Conservation (phyloP, 1,284 basidiomycete species). For the Heterobasidion occidentale region DNA sequence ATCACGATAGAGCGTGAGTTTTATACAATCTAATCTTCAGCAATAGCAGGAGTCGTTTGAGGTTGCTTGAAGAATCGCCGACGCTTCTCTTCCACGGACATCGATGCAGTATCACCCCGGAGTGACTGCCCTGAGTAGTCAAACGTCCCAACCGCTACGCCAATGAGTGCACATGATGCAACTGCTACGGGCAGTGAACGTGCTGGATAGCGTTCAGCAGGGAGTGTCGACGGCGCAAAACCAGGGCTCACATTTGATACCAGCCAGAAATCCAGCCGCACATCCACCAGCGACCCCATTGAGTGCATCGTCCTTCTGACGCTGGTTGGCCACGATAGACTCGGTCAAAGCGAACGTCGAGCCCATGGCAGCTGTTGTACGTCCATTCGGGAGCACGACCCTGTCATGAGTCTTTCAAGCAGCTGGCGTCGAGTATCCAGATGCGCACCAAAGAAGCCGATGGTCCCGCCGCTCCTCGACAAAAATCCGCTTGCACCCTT, state of each 20-base stretch:
- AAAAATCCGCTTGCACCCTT: slow-evolving; percentile 85
- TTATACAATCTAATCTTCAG: slow-evolving; percentile 18
- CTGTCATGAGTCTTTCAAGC: not conserved
- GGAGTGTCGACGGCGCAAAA: not conserved
- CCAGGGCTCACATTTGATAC: slow-evolving; percentile 57
- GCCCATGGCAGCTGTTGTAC: slow-evolving; percentile 76
- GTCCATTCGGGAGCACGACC: slow-evolving; percentile 1
- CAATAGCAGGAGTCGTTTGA: slow-evolving; percentile 20
- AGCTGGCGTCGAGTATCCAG: not conserved
- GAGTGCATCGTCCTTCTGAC: slow-evolving; percentile 75
- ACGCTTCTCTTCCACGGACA: slow-evolving; percentile 51
- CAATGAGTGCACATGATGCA: slow-evolving; percentile 76
- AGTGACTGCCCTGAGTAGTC: slow-evolving; percentile 70
- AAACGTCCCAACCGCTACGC: slow-evolving; percentile 76
- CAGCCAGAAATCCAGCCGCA: slow-evolving; percentile 88
- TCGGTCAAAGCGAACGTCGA: slow-evolving; percentile 83
- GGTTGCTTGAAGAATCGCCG: slow-evolving; percentile 67
- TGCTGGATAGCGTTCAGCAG: slow-evolving; percentile 34
- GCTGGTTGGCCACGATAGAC: slow-evolving; percentile 72
- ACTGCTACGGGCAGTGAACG: slow-evolving; percentile 82
- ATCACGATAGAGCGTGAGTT: not conserved
- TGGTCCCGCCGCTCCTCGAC: slow-evolving; percentile 71
- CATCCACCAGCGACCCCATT: slow-evolving; percentile 88
- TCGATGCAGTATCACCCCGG: slow-evolving; percentile 32
- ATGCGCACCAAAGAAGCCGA: slow-evolving; percentile 72